Conservation (phyloP, 2,329 filamentous ascomycete species). For the Fusarium austroafricanum region DNA sequence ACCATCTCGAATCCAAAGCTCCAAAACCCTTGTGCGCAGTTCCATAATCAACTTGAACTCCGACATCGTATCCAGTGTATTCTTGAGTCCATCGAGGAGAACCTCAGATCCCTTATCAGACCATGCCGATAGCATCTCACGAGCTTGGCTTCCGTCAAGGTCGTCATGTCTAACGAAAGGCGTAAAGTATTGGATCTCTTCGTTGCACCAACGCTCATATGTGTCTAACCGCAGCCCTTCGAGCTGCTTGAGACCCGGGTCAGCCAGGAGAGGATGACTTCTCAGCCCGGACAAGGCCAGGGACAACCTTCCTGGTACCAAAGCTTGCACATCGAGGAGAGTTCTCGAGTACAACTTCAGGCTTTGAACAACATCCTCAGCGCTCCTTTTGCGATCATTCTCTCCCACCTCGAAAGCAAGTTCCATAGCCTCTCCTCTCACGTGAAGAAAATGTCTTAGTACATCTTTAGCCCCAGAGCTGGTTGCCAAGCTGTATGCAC, state of each 20-base stretch:
- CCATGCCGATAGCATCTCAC: slow-evolving; percentile 73
- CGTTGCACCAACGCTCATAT: slow-evolving; percentile 81
- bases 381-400: slow-evolving; percentile 53
- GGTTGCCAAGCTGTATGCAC: slow-evolving; percentile 83
- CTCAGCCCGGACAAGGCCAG: slow-evolving; percentile 78
- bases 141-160: slow-evolving; percentile 68
- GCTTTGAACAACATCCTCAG: slow-evolving; percentile 68
- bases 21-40: slow-evolving; percentile 75
- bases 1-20: slow-evolving; percentile 79
- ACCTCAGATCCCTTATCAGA: slow-evolving; percentile 68
- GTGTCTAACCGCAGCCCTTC: slow-evolving; percentile 82
- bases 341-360: slow-evolving; percentile 82
- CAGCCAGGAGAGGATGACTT: slow-evolving; percentile 76
- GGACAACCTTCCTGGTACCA: slow-evolving; percentile 78
- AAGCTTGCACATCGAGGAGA: slow-evolving; percentile 77
- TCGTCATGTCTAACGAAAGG: slow-evolving; percentile 90
- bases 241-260: slow-evolving; percentile 72
- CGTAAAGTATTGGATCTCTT: slow-evolving; percentile 85
- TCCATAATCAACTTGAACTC: slow-evolving; percentile 77
- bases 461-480: slow-evolving; percentile 84
- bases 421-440: slow-evolving; percentile 76
- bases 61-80: slow-evolving; percentile 67
- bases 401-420: slow-evolving; percentile 67
- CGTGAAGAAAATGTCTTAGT: slow-evolving; percentile 79
- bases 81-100: slow-evolving; percentile 71